Conservation (phyloP, 2,329 filamentous ascomycete species). For the Botrytis paeoniae region DNA sequence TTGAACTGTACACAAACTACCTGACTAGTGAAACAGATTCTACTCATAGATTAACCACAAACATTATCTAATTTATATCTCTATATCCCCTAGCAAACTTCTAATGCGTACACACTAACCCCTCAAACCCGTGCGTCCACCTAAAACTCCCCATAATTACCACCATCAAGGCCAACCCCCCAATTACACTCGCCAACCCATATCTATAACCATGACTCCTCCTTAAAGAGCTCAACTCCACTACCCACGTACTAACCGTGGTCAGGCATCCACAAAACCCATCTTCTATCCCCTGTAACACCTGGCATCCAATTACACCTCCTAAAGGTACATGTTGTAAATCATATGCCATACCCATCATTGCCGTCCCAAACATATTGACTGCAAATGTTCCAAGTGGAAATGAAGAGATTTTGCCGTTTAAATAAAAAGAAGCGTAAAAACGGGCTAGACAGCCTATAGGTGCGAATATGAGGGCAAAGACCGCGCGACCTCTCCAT, state of each 20-base stretch:
- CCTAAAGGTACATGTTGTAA: conserved; percentile 63
- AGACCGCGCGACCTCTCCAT: conserved; percentile 75
- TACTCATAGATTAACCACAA: neutral
- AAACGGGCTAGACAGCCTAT: conserved; percentile 74
- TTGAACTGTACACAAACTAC: neutral
- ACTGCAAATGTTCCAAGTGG: conserved; percentile 83
- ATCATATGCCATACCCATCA: conserved; percentile 76
- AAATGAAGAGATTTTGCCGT: conserved; percentile 63
- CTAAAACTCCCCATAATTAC: conserved; percentile 71
- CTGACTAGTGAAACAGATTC: neutral
- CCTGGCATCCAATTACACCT: conserved; percentile 61
- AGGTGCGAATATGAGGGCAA: conserved; percentile 79
- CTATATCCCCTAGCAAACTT: neutral
- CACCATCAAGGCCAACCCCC: conserved; percentile 58
- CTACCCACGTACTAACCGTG: conserved; percentile 66
- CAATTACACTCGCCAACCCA: conserved; percentile 57
- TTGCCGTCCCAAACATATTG: conserved; percentile 72
- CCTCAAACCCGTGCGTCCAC: conserved; percentile 62
- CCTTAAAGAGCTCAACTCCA: conserved; percentile 54
- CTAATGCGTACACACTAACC: conserved; percentile 33
- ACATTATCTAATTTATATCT: neutral
- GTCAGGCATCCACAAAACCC: conserved; percentile 66
- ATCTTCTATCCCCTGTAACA: conserved; percentile 64
- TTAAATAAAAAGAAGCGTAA: conserved; percentile 69
- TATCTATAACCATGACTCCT: conserved; percentile 66